Evolutionary conservation across 257 asterid genomes (phyloP).

Genomic region (Lycium barbarum): DNA sequence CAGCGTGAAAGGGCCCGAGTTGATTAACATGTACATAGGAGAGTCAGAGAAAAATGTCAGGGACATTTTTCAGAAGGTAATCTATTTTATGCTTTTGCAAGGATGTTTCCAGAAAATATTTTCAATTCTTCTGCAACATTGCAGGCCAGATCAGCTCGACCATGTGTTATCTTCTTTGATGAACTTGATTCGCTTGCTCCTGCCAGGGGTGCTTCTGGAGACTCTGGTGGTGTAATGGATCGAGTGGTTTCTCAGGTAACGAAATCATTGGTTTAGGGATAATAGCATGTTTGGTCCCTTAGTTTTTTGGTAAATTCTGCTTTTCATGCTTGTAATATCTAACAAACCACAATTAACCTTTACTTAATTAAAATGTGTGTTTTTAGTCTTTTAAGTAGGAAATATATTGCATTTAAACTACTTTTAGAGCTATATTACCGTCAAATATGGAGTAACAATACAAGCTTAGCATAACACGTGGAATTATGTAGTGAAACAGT

Average conservation of each 20-base stretch:
- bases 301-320: too few species aligned
- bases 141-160: constrained; percentile 98
- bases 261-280: not conserved
- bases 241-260: constrained; percentile 97
- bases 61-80: constrained; percentile 96
- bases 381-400: too few species aligned
- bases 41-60: constrained; percentile 95
- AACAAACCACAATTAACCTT: too few species aligned
- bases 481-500: too few species aligned
- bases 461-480: too few species aligned
- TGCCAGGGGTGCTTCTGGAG: constrained; percentile 98
- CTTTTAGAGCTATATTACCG: too few species aligned
- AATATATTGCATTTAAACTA: too few species aligned
- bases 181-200: constrained; percentile 99
- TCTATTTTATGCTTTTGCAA: not conserved
- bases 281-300: too few species aligned
- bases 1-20: constrained; percentile 97
- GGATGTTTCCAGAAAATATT: constrained; percentile 3
- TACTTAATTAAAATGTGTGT: too few species aligned
- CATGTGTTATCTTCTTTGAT: constrained; percentile 96
- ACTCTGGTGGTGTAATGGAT: constrained; percentile 99
- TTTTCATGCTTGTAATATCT: too few species aligned
- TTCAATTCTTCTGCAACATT: constrained; percentile 24
- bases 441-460: too few species aligned
- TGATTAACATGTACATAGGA: constrained; percentile 99